Percentiles rank a stretch among this genome's conserved stretches.
Evolutionary conservation across 2,329 filamentous ascomycete species (phyloP).

Genomic region (Epicoccum sorghinum): DNA sequence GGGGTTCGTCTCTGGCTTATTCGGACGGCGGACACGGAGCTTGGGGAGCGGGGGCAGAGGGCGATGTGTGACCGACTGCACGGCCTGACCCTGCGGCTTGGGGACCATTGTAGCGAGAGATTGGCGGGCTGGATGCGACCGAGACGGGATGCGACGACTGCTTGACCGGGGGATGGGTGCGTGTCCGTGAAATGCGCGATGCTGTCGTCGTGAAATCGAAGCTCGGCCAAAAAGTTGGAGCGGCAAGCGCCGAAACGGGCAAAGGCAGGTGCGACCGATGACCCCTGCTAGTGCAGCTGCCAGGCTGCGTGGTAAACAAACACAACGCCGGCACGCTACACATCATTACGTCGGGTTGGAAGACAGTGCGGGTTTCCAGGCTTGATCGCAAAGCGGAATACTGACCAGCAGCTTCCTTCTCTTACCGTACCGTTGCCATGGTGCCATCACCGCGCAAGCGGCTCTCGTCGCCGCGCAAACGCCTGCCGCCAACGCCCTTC

Average conservation of each 20-base stretch:
- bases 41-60: conserved; percentile 66
- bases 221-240: conserved; percentile 18
- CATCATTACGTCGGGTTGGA: conserved; percentile 8
- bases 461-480: conserved; percentile 38
- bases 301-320: conserved; percentile 9
- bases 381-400: conserved; percentile 15
- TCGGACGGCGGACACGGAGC: conserved; percentile 69
- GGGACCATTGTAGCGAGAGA: conserved; percentile 39
- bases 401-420: conserved; percentile 12
- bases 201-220: conserved; percentile 4
- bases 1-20: conserved; percentile 66
- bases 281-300: conserved; percentile 9
- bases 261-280: conserved; percentile 5
- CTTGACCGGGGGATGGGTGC: neutral
- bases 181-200: neutral
- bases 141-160: conserved; percentile 4
- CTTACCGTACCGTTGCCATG: conserved; percentile 26
- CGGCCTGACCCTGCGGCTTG: conserved; percentile 41
- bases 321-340: conserved; percentile 7
- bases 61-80: conserved; percentile 50
- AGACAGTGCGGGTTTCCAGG: neutral
- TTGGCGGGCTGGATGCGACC: neutral
- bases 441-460: conserved; percentile 39
- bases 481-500: conserved; percentile 35
- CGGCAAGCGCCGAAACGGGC: conserved; percentile 15